Conservation (phyloP, 2,329 filamentous ascomycete genomes). For the Dendrostoma leiphaemia region DNA sequence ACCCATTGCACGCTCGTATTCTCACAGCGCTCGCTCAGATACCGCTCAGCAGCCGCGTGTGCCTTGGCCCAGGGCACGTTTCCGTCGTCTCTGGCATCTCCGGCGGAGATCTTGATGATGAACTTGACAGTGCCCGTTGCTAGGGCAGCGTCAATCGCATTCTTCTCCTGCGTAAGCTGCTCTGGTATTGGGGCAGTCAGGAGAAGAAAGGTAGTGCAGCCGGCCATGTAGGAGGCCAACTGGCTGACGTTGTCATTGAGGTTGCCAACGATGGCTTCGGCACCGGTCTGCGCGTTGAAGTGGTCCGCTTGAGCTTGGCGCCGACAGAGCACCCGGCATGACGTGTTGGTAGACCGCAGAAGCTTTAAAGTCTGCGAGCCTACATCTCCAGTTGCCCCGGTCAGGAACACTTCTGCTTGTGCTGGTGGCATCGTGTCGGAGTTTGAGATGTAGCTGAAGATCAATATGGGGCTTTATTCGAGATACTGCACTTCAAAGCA, state of each 20-base stretch:
- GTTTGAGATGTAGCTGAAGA: background rate
- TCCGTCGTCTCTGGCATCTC: background rate
- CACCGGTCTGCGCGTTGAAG: background rate
- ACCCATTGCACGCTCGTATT: background rate
- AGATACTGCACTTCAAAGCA: too few species aligned
- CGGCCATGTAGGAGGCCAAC: background rate
- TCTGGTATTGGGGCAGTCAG: background rate
- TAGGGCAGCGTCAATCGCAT: constrained; percentile 2
- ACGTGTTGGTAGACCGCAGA: background rate
- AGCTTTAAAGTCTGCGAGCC: background rate
- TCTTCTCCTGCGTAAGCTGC: constrained; percentile 1
- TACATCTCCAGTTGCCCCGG: constrained; percentile 6
- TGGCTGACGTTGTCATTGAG: background rate
- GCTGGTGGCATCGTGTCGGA: background rate
- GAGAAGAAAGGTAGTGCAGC: constrained; percentile 9
- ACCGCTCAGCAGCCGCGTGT: background rate
- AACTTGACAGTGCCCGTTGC: background rate
- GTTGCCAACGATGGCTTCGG: constrained; percentile 6
- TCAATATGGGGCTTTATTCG: too few species aligned
- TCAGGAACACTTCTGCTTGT: background rate
- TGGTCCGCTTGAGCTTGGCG: constrained; percentile 2
- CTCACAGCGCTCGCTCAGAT: constrained; percentile 1
- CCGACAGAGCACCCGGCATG: background rate
- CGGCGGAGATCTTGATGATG: constrained; percentile 8
- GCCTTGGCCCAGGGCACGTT: constrained; percentile 6